Evolutionary conservation across 345 rosid genomes (phyloP).

Genomic region (Geranium rotundifolium): DNA sequence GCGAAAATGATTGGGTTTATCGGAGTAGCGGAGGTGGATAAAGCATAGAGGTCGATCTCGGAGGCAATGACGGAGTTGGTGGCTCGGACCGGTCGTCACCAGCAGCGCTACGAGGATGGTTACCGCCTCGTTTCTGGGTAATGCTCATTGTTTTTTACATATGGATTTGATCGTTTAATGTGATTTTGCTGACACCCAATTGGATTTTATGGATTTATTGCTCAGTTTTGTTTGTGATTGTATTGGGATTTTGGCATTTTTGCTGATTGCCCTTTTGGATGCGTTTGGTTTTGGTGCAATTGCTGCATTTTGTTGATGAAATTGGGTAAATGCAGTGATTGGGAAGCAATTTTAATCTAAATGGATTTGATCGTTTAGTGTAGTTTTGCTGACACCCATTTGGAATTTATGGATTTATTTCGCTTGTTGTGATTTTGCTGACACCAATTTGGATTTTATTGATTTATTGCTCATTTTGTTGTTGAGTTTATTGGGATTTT

Average conservation of each 20-base stretch:
- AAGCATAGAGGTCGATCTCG: not conserved
- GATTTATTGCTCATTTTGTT: not conserved
- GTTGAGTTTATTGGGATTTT: too few species aligned
- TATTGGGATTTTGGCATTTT: not conserved
- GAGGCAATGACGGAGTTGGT: conserved; percentile 26
- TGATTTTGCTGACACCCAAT: not conserved
- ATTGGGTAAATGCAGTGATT: too few species aligned
- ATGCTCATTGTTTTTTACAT: not conserved
- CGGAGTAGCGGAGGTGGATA: not conserved
- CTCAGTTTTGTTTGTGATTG: not conserved
- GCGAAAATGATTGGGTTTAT: not conserved
- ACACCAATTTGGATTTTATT: not conserved
- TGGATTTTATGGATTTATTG: not conserved
- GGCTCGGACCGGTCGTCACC: conserved; percentile 44
- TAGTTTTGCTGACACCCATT: too few species aligned
- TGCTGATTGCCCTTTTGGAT: not conserved
- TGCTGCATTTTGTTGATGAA: not conserved
- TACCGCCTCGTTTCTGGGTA: conserved; percentile 44
- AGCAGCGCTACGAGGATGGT: conserved; percentile 28
- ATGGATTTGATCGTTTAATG: not conserved
- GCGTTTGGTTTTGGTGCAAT: not conserved
- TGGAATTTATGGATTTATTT: not conserved
- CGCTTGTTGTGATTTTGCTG: not conserved
- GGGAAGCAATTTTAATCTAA: not conserved
- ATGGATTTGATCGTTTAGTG: too few species aligned